A percentile compares a stretch with the other conserved stretches of the same genome.
These are phyloP conservation scores for Saturnispora halmiae DNA, from an alignment of 805 yeast genomes.

Conservation along the genomic window DNA sequence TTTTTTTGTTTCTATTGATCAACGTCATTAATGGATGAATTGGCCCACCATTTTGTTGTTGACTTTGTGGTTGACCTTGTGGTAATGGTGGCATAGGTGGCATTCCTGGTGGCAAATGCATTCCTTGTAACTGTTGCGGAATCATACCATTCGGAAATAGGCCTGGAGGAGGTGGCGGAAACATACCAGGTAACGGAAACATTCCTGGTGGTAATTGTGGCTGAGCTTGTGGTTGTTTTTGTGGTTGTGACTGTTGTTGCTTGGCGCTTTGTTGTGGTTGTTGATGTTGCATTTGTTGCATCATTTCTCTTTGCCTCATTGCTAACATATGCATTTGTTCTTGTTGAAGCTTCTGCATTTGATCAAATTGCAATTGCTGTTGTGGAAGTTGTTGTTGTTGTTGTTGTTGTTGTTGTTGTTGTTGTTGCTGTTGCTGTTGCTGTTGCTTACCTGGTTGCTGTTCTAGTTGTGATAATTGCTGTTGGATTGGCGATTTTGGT, in stretches of 20 bases:
- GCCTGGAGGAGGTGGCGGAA: conserved; percentile 5
- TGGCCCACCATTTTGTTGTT: conserved; percentile 8
- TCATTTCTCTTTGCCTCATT: background rate
- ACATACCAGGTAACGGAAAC: background rate
- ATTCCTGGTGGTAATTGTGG: conserved; percentile 6
- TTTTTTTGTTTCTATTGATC: conserved; percentile 13
- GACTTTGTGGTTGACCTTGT: conserved; percentile 2
- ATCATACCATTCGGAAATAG: conserved; percentile 5
- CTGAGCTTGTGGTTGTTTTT: conserved; percentile 6
- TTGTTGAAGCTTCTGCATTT: conserved; percentile 1
- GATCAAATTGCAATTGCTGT: too few relatives aligned
- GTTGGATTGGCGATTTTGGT: too few relatives aligned
- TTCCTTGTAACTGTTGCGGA: conserved; percentile 10
- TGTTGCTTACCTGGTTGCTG: conserved; percentile 3
- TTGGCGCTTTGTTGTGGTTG: conserved; percentile 3
- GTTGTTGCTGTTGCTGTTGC: conserved; percentile 16
- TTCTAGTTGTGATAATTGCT: background rate
- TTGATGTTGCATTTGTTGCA: conserved; percentile 4
- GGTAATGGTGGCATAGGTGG: conserved; percentile 1
- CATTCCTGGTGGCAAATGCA: conserved; percentile 9
- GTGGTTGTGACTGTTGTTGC: conserved; percentile 8
- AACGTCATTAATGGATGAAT: conserved; percentile 15
- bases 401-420: conserved; percentile 2
- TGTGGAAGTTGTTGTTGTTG: conserved; percentile 7
- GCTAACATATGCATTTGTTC: conserved; percentile 7